A percentile compares a stretch with the other conserved stretches of the same genome.
These are phyloP conservation scores for Myxozyma neglecta DNA, from an alignment of 805 yeast genomes.

Conservation along the genomic window DNA sequence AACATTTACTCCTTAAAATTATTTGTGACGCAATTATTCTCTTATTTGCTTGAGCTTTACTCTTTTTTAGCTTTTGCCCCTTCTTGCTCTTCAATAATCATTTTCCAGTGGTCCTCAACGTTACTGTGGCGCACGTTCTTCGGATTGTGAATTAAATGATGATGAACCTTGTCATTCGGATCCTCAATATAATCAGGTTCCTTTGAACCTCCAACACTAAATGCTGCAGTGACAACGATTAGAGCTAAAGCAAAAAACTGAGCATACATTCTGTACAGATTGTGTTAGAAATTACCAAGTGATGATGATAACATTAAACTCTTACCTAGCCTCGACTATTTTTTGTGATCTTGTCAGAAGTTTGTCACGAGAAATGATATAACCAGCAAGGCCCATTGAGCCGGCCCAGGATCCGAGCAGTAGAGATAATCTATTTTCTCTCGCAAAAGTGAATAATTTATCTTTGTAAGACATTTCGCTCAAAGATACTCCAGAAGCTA, in stretches of 20 bases:
- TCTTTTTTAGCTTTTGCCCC: not conserved
- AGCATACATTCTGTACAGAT: slow-evolving; percentile 68
- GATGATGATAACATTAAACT: not conserved
- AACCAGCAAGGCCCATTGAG: slow-evolving; percentile 78
- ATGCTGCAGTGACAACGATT: slow-evolving; percentile 60
- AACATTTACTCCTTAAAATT: not conserved
- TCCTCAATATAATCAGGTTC: slow-evolving; percentile 29
- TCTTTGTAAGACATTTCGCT: not conserved
- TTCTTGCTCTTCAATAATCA: slow-evolving; percentile 7
- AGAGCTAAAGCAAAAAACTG: slow-evolving; percentile 75
- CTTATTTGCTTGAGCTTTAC: not conserved
- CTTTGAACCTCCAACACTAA: slow-evolving; percentile 38
- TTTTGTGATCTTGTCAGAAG: slow-evolving; percentile 74
- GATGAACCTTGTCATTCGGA: slow-evolving; percentile 21
- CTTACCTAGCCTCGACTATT: slow-evolving; percentile 65
- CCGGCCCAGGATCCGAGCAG: slow-evolving; percentile 77
- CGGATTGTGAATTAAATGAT: slow-evolving; percentile 17
- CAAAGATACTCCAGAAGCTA: not conserved
- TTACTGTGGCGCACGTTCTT: not conserved
- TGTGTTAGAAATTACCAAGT: too few relatives aligned
- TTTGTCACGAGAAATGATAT: slow-evolving; percentile 66
- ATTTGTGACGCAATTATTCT: not conserved
- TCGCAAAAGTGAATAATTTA: not conserved
- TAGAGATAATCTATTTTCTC: slow-evolving; percentile 8
- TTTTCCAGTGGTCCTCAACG: slow-evolving; percentile 23